These are phyloP conservation scores for Aegilops longissima DNA, from an alignment of 176 grass and related monocot genomes.

Conservation along the genomic window DNA sequence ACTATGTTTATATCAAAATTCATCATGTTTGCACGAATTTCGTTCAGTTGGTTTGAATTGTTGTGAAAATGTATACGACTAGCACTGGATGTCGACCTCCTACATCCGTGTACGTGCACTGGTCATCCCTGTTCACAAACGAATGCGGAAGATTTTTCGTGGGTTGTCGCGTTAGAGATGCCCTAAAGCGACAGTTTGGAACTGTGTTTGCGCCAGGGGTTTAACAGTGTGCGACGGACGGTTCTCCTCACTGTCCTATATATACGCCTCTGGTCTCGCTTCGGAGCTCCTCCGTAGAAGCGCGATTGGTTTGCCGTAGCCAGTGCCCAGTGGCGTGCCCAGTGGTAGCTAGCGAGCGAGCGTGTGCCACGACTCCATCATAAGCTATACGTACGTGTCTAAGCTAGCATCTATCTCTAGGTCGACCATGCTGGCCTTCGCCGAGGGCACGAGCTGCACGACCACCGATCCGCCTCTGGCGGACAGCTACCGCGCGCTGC, in stretches of 20 bases:
- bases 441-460: background rate
- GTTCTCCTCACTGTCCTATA: background rate
- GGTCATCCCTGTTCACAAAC: too few species aligned
- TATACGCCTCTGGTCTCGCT: background rate
- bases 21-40: too few species aligned
- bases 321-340: background rate
- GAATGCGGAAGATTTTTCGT: too few species aligned
- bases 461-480: conserved; percentile 48
- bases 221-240: too few species aligned
- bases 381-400: background rate
- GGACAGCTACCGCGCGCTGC: conserved; percentile 52
- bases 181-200: too few species aligned
- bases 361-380: conserved; percentile 4
- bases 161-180: too few species aligned
- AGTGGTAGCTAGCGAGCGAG: background rate
- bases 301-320: background rate
- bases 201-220: too few species aligned
- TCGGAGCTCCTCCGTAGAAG: background rate
- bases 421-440: conserved; percentile 32
- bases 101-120: too few species aligned
- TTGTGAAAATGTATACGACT: too few species aligned
- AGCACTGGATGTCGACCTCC: too few species aligned
- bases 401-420: background rate
- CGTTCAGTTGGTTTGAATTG: too few species aligned
- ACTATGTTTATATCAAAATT: too few species aligned